A percentile compares a stretch with the other conserved stretches of the same genome.
phyloP scores from a whole-genome alignment of 768 basidiomycete species.

The Naganishia kalamii region DNA sequence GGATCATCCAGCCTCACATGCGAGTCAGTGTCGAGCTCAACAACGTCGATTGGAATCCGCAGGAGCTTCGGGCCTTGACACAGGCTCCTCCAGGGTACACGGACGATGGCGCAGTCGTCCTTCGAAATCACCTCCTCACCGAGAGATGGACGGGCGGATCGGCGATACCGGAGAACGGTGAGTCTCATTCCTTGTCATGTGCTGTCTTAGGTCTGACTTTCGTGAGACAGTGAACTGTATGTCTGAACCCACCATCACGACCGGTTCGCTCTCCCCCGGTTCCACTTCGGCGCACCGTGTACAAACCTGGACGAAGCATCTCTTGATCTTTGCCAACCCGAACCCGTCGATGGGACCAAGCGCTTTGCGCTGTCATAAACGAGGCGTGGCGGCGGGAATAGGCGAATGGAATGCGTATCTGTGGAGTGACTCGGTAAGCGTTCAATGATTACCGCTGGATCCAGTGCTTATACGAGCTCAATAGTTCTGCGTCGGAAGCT shows the following conservation, averaged over 20 bases:
- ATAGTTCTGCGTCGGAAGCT: conserved; percentile 13
- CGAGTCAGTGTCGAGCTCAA: conserved; percentile 3
- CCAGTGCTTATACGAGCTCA: too few relatives aligned
- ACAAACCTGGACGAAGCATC: conserved; percentile 1
- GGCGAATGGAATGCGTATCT: conserved; percentile 7
- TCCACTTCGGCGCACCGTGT: background rate
- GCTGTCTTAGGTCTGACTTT: background rate
- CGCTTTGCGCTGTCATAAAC: background rate
- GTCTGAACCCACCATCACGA: conserved; percentile 4
- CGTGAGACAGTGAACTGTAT: background rate
- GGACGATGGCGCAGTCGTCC: background rate
- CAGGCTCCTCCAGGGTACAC: background rate
- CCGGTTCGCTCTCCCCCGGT: conserved; percentile 6
- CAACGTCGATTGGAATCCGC: background rate
- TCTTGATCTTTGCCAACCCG: conserved; percentile 10
- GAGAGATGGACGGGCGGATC: conserved; percentile 3
- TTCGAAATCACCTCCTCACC: background rate
- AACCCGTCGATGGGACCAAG: background rate
- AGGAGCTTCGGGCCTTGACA: background rate
- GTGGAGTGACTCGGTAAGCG: conserved; percentile 16
- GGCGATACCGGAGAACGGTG: background rate
- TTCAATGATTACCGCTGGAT: background rate
- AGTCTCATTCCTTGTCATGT: background rate
- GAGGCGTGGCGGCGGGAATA: background rate
- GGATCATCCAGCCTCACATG: background rate